A percentile compares a stretch with the other conserved stretches of the same genome.
These are phyloP conservation scores for Claviceps spartinae DNA, from an alignment of 2,329 filamentous ascomycete species.

Conservation along the genomic window DNA sequence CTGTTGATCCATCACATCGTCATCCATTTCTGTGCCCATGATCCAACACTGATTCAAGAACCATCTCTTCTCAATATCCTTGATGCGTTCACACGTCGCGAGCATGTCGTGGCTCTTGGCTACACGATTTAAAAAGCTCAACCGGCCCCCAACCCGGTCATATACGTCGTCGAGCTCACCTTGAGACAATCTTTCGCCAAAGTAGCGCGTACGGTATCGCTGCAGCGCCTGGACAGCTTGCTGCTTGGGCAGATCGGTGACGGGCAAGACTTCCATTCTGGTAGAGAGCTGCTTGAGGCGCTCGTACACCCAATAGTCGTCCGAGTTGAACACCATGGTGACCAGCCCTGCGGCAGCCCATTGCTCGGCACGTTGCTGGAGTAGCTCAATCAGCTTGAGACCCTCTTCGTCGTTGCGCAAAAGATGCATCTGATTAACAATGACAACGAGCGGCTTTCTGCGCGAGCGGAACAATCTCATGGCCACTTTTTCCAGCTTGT, in stretches of 20 bases:
- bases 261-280: slow-evolving; percentile 83
- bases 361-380: slow-evolving; percentile 90
- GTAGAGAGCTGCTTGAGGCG: slow-evolving; percentile 83
- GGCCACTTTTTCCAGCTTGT: slow-evolving; percentile 95
- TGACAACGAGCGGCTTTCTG: slow-evolving; percentile 67
- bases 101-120: slow-evolving; percentile 80
- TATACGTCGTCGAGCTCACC: slow-evolving; percentile 65
- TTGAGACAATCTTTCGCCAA: slow-evolving; percentile 42
- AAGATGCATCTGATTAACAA: slow-evolving; percentile 88
- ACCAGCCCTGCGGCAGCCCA: slow-evolving; percentile 90
- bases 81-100: slow-evolving; percentile 60
- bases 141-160: slow-evolving; percentile 69
- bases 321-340: slow-evolving; percentile 86
- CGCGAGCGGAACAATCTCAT: slow-evolving; percentile 49
- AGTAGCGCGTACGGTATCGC: slow-evolving; percentile 72
- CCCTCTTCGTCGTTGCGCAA: slow-evolving; percentile 85
- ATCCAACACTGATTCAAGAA: slow-evolving; percentile 67
- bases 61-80: slow-evolving; percentile 59
- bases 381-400: slow-evolving; percentile 81
- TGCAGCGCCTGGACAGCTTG: slow-evolving; percentile 65
- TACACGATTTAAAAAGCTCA: slow-evolving; percentile 79
- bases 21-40: slow-evolving; percentile 65
- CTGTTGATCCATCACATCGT: slow-evolving; percentile 97
- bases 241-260: slow-evolving; percentile 67
- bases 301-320: slow-evolving; percentile 98